A percentile compares a stretch with the other conserved stretches of the same genome.
Evolutionary conservation across 148 eudicot genomes (phyloP).

Genomic region (Silene conica): DNA sequence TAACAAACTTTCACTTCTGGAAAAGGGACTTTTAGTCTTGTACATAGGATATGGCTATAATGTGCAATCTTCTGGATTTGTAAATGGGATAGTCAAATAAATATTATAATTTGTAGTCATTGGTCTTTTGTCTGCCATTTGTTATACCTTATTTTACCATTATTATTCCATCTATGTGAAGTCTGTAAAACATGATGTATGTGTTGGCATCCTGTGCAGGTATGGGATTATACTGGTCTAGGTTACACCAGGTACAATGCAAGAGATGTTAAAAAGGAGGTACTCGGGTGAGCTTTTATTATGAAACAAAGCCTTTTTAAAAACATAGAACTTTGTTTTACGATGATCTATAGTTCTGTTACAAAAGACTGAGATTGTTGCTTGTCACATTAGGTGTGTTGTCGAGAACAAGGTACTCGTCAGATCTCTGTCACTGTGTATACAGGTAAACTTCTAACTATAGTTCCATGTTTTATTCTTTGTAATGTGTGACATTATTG

Average conservation of each 20-base stretch:
- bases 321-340: not conserved
- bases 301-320: constrained; percentile 1
- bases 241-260: constrained; percentile 95
- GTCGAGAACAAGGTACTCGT: constrained; percentile 96
- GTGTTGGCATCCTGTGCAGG: constrained; percentile 37
- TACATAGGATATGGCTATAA: not conserved
- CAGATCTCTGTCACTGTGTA: constrained; percentile 60
- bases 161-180: not conserved
- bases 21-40: too few species aligned
- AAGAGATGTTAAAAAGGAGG: constrained; percentile 75
- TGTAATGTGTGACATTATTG: not conserved
- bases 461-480: not conserved
- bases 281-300: constrained; percentile 67
- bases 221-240: constrained; percentile 97
- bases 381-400: constrained; percentile 63
- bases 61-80: not conserved
- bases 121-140: not conserved
- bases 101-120: not conserved
- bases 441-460: constrained; percentile 47
- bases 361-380: constrained; percentile 10
- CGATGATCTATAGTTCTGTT: constrained; percentile 4
- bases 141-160: not conserved
- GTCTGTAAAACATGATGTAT: not conserved
- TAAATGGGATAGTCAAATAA: not conserved
- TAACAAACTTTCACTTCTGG: too few species aligned